Evolutionary conservation across 202 grass and related monocot species (phyloP), one percentile per base, ranked within the genome.

Genomic region (Musa balbisiana): DNA sequence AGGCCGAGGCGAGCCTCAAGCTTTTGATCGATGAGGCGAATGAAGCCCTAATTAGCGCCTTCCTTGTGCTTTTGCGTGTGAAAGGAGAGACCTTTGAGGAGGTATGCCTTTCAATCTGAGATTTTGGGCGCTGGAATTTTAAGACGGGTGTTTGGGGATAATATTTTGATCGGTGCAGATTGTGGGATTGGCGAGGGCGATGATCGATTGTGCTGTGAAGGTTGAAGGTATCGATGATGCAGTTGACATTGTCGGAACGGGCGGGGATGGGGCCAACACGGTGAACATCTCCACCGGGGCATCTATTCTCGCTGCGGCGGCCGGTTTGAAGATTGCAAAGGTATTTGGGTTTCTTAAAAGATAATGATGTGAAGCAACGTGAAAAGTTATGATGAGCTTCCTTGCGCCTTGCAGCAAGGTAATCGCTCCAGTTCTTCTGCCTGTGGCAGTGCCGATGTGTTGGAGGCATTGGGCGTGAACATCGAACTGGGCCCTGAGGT

Each of bases 271-370:
- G 19, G 82, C 87, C 0, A 79, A 99, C 89, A 99, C 91, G 23
- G 91, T 99, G 82, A 99, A 99, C 87, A 99, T 99, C 83, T 99
- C 95, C 59, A 99, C 95, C 13, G 95, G 91, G 21, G 86, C 95
- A 65, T 84, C 85, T 78, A 87, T 99, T 68, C 87, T 99, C 16
- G 91, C 91, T 23, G 95, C 95, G 10, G 89, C 91, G 13, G 88
- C 91, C 20, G 95, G 95, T n/a, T 87, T 89, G 55, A 93, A 85
- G 19, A 89, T 95, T 54, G 95, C 95, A 59, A 99, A 99, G 88
- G 91, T 93, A 77, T 74, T 54, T 16, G 19, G 14, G 14, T 53
- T 54, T 24, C 17, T 13, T 55, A 58, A 73, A 55, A 9, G 10
- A 24, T 1, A 19, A 11, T 72, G 3, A 58, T 27, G 10, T 25